Evolutionary conservation across 1,284 basidiomycete genomes (phyloP).

Genomic region (Meira nashicola): DNA sequence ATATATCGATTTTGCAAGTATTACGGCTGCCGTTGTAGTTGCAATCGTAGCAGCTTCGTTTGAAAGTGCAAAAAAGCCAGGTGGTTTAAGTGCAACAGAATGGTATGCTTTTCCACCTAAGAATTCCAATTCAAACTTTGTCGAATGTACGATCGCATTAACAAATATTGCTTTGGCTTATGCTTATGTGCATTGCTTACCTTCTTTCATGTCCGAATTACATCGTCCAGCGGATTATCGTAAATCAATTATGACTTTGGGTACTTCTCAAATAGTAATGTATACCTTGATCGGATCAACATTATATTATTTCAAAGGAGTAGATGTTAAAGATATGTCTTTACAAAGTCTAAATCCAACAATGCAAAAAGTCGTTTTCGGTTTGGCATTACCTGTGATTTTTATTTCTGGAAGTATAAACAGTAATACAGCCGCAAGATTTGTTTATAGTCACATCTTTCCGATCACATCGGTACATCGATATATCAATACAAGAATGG

Average conservation of each 20-base stretch:
- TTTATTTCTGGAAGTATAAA: slow-evolving; percentile 48
- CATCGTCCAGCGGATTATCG: slow-evolving; percentile 37
- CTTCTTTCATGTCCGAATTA: slow-evolving; percentile 40
- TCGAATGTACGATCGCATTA: slow-evolving; percentile 9
- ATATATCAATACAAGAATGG: slow-evolving; percentile 37
- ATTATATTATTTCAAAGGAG: slow-evolving; percentile 40
- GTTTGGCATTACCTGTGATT: slow-evolving; percentile 38
- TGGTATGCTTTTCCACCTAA: slow-evolving; percentile 38
- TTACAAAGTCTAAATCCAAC: slow-evolving; percentile 31
- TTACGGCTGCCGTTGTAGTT: slow-evolving; percentile 36
- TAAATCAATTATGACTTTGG: slow-evolving; percentile 38
- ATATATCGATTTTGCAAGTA: slow-evolving; percentile 45
- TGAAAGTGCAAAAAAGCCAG: slow-evolving; percentile 17
- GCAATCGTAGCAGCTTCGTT: slow-evolving; percentile 41
- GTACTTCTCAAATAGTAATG: slow-evolving; percentile 39
- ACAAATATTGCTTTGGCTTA: slow-evolving; percentile 47
- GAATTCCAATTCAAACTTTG: background rate
- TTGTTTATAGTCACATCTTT: slow-evolving; percentile 33
- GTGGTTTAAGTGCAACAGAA: slow-evolving; percentile 18
- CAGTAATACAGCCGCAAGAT: slow-evolving; percentile 35
- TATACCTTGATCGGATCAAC: slow-evolving; percentile 43
- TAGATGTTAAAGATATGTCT: slow-evolving; percentile 31
- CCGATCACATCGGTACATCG: slow-evolving; percentile 28
- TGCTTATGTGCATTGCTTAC: slow-evolving; percentile 43
- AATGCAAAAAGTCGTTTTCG: slow-evolving; percentile 42